A percentile compares a stretch with the other conserved stretches of the same genome.
phyloP scores from a whole-genome alignment of 164 flowering plant species.

The Piper longum region DNA sequence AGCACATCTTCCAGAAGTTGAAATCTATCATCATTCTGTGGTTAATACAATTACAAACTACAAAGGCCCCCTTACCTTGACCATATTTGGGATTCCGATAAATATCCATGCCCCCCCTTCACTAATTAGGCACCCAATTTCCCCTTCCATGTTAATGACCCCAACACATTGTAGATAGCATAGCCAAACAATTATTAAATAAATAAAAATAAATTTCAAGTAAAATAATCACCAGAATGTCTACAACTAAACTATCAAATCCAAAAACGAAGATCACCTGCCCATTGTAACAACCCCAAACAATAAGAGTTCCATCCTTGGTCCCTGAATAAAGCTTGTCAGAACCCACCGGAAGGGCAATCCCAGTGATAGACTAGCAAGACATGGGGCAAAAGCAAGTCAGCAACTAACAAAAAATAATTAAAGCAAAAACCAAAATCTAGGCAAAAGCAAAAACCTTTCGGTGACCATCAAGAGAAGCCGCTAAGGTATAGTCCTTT shows the following conservation, averaged over 20 bases:
- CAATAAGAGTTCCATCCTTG: constrained; percentile 54
- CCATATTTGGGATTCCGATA: constrained; percentile 69
- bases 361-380: constrained; percentile 54
- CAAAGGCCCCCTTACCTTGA: constrained; percentile 39
- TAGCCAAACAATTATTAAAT: too few relatives aligned
- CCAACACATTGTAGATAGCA: constrained; percentile 36
- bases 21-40: neutral
- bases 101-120: constrained; percentile 98
- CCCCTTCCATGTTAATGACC: constrained; percentile 59
- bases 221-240: neutral
- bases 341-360: constrained; percentile 66
- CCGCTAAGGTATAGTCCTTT: constrained; percentile 43
- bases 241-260: too few relatives aligned
- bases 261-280: constrained; percentile 31
- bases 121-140: constrained; percentile 84
- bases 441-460: constrained; percentile 28
- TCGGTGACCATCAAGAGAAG: constrained; percentile 73
- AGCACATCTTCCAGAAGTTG: neutral
- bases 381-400: neutral
- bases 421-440: neutral
- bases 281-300: constrained; percentile 87
- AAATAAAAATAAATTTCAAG: neutral
- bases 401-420: neutral
- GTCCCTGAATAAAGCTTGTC: constrained; percentile 71
- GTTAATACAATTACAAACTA: neutral